Base-by-base conservation (phyloP, 176 grass and related monocot species). In the Oryza coarctata region DNA sequence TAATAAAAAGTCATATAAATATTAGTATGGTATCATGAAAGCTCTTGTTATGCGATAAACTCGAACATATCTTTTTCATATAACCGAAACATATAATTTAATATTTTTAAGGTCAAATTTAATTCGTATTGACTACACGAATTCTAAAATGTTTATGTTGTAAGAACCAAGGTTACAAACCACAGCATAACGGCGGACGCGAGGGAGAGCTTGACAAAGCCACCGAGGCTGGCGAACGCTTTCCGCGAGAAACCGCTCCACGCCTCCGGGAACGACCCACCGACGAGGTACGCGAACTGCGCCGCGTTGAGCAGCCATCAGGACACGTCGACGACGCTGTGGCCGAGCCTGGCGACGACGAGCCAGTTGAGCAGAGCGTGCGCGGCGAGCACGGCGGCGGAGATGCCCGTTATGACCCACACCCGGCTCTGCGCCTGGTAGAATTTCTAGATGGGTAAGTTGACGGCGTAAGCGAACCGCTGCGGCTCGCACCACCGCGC, bases 391-490 rank as follows among this genome's bases (percentile, higher is more conserved):
- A 12, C 81, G 18, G 73, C 62, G 3, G 79, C 87, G 43, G 86
- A 74, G 73, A 94, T 87, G 45, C 39, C 14, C 13, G 92, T 41
- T 55, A 97, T 77, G 26, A 77, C 89, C 89, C 84, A 86, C 15
- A 92, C 94, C 77, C 79, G 83, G 73, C 92, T 88, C 86, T 94
- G 89, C 45, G 92, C 55, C 86, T 97, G 89, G 55, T 82, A 86
- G 80, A 97, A 94, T 75, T 92, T 97, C 82, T 97, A 89, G 17
- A 87, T 26, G 9, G 94, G 94, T 47, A 89, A 94, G 80, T 92
- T 97, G 58, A 90, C 43, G 25, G 85, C 89, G 71, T 88, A 89
- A 0, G 92, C 94, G 69, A 90, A 87, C 12, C 92, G 26, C 79
- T 94, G 85, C 29, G 89, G 89, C 69, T 72, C 86, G 63, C 61